Percentiles rank a stretch among this genome's conserved stretches.
phyloP scores from a whole-genome alignment of 345 rosid genomes.

The Citrus reticulata region DNA sequence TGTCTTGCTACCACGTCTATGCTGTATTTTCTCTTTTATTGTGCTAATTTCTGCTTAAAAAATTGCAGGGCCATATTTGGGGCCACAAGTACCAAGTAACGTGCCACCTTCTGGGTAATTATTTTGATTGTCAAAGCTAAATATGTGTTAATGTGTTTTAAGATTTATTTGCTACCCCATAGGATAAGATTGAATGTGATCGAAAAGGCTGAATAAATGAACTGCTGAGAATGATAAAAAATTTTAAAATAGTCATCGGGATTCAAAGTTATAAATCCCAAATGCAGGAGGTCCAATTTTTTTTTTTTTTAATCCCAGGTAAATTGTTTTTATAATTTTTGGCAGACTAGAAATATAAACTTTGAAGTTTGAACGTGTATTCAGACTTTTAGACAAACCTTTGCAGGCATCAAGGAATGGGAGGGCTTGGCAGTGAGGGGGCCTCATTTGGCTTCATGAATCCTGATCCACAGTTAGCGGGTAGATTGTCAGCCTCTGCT shows the following conservation, averaged over 20 bases:
- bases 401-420: conserved; percentile 38
- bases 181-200: background rate
- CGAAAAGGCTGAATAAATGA: background rate
- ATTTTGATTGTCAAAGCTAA: background rate
- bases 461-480: conserved; percentile 40
- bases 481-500: conserved; percentile 40
- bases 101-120: conserved; percentile 55
- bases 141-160: background rate
- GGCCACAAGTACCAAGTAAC: conserved; percentile 49
- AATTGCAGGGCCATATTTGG: conserved; percentile 53
- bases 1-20: background rate
- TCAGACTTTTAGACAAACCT: background rate
- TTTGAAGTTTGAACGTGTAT: background rate
- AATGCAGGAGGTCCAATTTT: background rate
- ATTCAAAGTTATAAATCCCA: background rate
- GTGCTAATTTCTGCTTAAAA: conserved; percentile 20
- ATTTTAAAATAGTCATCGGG: background rate
- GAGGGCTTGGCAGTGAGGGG: conserved; percentile 35
- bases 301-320: background rate
- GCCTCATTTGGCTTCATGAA: conserved; percentile 33
- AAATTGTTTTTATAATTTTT: background rate
- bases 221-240: background rate
- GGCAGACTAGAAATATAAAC: background rate
- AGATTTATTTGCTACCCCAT: background rate
- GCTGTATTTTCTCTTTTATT: background rate